Conservation (phyloP, 352 stramenopile genomes). For the Globisporangium radiosum region DNA sequence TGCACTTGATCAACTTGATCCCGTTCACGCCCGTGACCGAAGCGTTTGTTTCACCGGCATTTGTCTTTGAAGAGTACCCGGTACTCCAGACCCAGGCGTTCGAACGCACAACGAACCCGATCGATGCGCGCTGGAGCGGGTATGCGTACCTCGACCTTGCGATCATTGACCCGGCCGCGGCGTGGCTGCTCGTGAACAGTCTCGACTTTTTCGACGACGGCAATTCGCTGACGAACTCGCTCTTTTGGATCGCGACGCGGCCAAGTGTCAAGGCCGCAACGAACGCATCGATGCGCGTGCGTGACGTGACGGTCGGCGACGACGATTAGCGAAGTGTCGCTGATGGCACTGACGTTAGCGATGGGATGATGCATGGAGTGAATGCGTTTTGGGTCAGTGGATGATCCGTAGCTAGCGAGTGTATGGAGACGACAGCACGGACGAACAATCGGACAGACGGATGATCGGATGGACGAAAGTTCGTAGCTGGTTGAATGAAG, state of each 20-base stretch:
- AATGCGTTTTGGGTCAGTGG: no score
- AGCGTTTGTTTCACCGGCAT: constrained; percentile 55
- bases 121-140: constrained; percentile 75
- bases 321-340: neutral
- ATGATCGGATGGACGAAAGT: no score
- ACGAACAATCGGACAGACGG: no score
- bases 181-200: constrained; percentile 60
- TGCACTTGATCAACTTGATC: constrained; percentile 90
- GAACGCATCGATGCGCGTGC: neutral
- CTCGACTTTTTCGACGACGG: constrained; percentile 82
- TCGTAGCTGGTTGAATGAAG: no score
- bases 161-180: constrained; percentile 64
- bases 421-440: no score
- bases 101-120: constrained; percentile 41
- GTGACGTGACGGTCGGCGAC: neutral
- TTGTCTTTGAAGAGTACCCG: constrained; percentile 75
- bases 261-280: constrained; percentile 11
- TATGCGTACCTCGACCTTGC: constrained; percentile 83
- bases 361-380: neutral
- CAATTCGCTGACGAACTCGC: constrained; percentile 84
- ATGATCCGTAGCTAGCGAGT: no score
- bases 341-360: no score
- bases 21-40: constrained; percentile 86
- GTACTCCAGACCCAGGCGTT: constrained; percentile 71
- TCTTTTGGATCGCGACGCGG: constrained; percentile 88